Evolutionary conservation across 257 asterid genomes (phyloP).

Genomic region (Solanum arcanum): DNA sequence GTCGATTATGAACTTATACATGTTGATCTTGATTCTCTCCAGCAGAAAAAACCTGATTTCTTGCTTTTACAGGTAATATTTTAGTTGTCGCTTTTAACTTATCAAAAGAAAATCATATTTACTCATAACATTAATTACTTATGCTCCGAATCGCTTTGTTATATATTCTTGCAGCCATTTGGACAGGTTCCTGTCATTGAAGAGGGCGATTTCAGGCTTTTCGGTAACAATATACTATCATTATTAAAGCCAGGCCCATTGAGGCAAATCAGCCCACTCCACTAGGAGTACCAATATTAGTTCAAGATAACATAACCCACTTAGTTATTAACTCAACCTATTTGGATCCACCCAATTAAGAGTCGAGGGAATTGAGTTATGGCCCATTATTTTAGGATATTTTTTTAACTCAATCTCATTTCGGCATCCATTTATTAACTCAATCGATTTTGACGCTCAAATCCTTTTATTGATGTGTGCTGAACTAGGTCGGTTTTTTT

Average conservation of each 20-base stretch:
- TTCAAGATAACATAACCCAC: not conserved
- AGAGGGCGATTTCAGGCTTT: constrained; percentile 74
- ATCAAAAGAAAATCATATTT: not conserved
- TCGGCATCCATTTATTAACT: not conserved
- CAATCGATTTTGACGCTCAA: not conserved
- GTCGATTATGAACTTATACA: constrained; percentile 45
- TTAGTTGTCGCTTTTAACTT: not conserved
- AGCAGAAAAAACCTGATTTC: constrained; percentile 47
- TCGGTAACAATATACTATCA: constrained; percentile 33
- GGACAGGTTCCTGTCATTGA: constrained; percentile 82
- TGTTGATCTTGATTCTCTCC: constrained; percentile 36
- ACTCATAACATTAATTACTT: too few relatives aligned
- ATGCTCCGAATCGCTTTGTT: not conserved
- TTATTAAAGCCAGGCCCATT: not conserved
- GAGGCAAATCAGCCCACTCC: not conserved
- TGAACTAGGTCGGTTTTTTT: not conserved
- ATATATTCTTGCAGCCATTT: constrained; percentile 53
- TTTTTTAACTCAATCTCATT: not conserved
- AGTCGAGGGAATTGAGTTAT: not conserved
- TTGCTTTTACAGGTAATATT: constrained; percentile 39
- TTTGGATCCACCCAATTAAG: not conserved
- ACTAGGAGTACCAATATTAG: not conserved
- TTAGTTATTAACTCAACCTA: not conserved
- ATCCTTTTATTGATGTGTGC: not conserved
- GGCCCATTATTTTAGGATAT: not conserved